phyloP scores from a whole-genome alignment of 768 basidiomycete genomes.

The Rhodotorula graminis region DNA sequence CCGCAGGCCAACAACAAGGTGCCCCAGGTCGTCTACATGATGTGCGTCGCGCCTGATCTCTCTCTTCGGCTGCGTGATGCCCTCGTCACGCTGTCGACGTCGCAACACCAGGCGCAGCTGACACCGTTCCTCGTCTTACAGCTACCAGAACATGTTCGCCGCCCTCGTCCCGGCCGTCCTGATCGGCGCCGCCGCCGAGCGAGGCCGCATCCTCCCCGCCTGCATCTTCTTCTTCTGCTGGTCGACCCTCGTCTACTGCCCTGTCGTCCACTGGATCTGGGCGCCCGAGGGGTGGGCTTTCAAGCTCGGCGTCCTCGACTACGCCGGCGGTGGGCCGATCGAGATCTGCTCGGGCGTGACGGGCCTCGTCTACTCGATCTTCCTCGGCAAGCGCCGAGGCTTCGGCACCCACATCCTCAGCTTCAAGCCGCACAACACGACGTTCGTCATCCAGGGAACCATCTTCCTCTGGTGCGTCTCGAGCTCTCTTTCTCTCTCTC shows the following conservation, averaged over 20 bases:
- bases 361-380: slow-evolving; percentile 78
- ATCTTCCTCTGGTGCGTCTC: slow-evolving; percentile 69
- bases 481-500: background rate
- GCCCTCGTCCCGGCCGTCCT: slow-evolving; percentile 41
- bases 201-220: slow-evolving; percentile 74
- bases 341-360: slow-evolving; percentile 92
- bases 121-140: slow-evolving; percentile 22
- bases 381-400: slow-evolving; percentile 82
- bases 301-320: slow-evolving; percentile 66
- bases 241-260: slow-evolving; percentile 83
- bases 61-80: background rate
- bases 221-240: slow-evolving; percentile 87
- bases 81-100: too few relatives aligned
- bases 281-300: slow-evolving; percentile 71
- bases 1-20: slow-evolving; percentile 50
- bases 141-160: slow-evolving; percentile 89
- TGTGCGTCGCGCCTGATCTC: slow-evolving; percentile 10
- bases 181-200: slow-evolving; percentile 87
- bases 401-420: slow-evolving; percentile 85
- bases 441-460: slow-evolving; percentile 89
- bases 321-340: slow-evolving; percentile 93
- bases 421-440: slow-evolving; percentile 89
- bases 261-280: slow-evolving; percentile 97
- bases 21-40: slow-evolving; percentile 60
- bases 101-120: too few relatives aligned